Base-by-base conservation (phyloP, 2,329 filamentous ascomycete species). In the Trichophyton schoenleinii region DNA sequence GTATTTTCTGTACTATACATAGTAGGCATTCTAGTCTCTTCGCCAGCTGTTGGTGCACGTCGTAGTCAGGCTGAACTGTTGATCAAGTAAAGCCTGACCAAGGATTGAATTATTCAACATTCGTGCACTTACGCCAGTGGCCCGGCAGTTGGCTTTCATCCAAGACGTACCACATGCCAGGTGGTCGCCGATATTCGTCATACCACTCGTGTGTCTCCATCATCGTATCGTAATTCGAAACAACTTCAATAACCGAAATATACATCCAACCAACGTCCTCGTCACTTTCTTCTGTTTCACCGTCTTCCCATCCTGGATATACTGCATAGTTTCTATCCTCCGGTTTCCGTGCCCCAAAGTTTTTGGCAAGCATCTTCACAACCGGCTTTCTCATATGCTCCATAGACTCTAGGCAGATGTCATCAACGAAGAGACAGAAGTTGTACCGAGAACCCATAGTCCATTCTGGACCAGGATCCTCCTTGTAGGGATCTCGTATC, bases 191-290 rank as follows among this genome's bases (percentile, higher is more conserved):
- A 41, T 62, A 62, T 31, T 28, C n/a, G 13, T 60, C 22, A 9
- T 25, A 18, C 61, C 61, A 62, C 7, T 13, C 31, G n/a, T 18
- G 18, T 8, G 34, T 34, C 6, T 53, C 44, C 28, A 52, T 36
- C 18, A 62, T 48, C 57, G 15, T 48, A 18, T 53, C 44, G 20
- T 62, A 62, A 25, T 38, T 20, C 13, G 20, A 15, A 9, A 60
- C 31, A 31, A 18, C 31, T 1, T 46, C 57, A 8, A 53, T 9
- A 13, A 55, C 25, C 6, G 60, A 52, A 15, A 63, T 63, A 48
- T 66, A 66, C 53, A 60, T 65, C 65, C 64, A 66, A 11, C 65
- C 64, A 60, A 66, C 65, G 59, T 66, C 63, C 58, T 66, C 65
- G 4, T 63, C 48, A 9, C 41, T 31, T 3, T 64, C 48, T 22